phyloP scores from a whole-genome alignment of 371 early-diverging fungal species.

The Paraphysoderma sedebokerense region DNA sequence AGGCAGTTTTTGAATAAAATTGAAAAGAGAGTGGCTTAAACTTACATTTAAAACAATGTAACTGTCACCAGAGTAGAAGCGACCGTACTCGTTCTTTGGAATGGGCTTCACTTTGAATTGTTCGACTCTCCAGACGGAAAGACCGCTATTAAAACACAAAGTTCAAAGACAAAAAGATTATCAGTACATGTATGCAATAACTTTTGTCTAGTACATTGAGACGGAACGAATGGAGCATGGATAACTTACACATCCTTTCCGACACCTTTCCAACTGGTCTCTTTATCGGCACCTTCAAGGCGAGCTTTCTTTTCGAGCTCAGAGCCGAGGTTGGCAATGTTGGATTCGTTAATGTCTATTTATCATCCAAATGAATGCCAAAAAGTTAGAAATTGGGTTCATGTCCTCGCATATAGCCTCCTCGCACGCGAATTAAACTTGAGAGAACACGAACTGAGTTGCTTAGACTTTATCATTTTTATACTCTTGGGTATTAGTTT shows the following conservation, averaged over 20 bases:
- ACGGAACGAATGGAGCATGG: neutral
- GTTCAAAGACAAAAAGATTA: neutral
- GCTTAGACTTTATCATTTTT: no score
- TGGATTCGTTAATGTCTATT: conserved; percentile 45
- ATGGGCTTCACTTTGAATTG: conserved; percentile 42
- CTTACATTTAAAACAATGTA: conserved; percentile 39
- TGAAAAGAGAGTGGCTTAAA: neutral
- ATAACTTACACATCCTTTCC: conserved; percentile 23
- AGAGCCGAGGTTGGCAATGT: conserved; percentile 52
- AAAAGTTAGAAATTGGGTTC: no score
- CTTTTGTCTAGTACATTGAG: neutral
- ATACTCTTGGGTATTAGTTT: no score
- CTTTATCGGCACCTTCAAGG: conserved; percentile 44
- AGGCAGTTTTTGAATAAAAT: neutral
- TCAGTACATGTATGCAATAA: neutral
- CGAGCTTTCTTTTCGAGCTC: conserved; percentile 51
- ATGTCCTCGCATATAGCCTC: no score
- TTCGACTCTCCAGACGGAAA: conserved; percentile 68
- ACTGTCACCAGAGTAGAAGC: conserved; percentile 61
- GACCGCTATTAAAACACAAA: conserved; percentile 18
- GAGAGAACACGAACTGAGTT: no score
- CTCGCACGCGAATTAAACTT: no score
- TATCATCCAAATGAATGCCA: no score
- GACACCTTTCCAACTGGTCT: conserved; percentile 49
- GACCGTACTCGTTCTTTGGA: conserved; percentile 41